Conservation (phyloP, 805 yeast species). For the Crinitomyces ghanaensis region DNA sequence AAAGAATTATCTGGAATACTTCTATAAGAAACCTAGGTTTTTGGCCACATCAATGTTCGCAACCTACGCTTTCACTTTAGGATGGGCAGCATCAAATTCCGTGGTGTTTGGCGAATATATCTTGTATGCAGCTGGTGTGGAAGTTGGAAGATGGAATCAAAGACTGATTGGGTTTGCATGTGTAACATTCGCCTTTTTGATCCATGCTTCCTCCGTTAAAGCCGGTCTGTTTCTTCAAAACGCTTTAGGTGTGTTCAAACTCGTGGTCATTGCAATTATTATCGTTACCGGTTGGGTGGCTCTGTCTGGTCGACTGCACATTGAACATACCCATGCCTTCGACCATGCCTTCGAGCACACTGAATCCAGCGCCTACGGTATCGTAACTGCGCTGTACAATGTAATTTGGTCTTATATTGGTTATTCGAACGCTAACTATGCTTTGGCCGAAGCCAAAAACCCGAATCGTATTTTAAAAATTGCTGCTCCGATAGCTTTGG, state of each 20-base stretch:
- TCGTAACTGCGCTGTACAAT: slow-evolving; percentile 55
- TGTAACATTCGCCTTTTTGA: slow-evolving; percentile 54
- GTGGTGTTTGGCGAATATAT: slow-evolving; percentile 71
- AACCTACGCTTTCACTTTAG: slow-evolving; percentile 59
- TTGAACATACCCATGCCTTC: slow-evolving; percentile 48
- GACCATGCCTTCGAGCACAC: slow-evolving; percentile 46
- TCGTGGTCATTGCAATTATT: slow-evolving; percentile 58
- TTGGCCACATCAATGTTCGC: slow-evolving; percentile 57
- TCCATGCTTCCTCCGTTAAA: slow-evolving; percentile 51
- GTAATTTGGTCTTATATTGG: slow-evolving; percentile 82
- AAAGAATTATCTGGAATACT: slow-evolving; percentile 65
- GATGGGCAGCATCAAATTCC: slow-evolving; percentile 82
- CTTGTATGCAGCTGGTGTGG: slow-evolving; percentile 59
- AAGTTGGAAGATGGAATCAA: slow-evolving; percentile 62
- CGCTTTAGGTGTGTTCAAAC: slow-evolving; percentile 57
- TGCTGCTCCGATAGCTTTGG: slow-evolving; percentile 67
- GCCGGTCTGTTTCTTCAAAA: slow-evolving; percentile 58
- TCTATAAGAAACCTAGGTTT: slow-evolving; percentile 57
- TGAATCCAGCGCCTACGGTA: slow-evolving; percentile 31
- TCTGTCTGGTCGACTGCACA: slow-evolving; percentile 54
- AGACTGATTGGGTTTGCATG: slow-evolving; percentile 69
- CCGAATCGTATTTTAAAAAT: slow-evolving; percentile 56
- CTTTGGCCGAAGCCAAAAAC: slow-evolving; percentile 66
- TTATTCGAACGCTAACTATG: slow-evolving; percentile 73
- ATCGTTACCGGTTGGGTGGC: slow-evolving; percentile 77